These are phyloP conservation scores for Cytauxzoon felis DNA, from an alignment of 169 alveolate genomes.

Conservation along the genomic window DNA sequence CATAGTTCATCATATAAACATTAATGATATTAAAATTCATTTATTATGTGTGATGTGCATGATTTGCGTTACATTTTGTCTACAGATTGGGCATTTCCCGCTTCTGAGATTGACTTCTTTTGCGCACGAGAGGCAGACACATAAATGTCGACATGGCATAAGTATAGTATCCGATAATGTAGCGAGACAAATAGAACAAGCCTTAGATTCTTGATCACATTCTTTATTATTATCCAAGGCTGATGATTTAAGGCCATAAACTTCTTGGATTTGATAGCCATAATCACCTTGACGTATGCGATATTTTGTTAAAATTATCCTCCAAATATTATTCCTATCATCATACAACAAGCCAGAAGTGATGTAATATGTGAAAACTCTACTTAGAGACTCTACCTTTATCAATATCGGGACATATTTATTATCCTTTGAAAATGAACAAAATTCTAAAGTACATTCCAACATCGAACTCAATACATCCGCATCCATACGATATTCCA, in stretches of 20 bases:
- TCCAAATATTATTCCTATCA: slow-evolving; percentile 10
- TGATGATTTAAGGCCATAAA: slow-evolving; percentile 48
- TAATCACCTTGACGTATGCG: slow-evolving; percentile 32
- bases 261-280: slow-evolving; percentile 61
- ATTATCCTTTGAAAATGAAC: slow-evolving; percentile 25
- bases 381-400: not conserved
- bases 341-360: slow-evolving; percentile 37
- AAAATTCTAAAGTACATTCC: slow-evolving; percentile 5
- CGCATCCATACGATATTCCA: not conserved
- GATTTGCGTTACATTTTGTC: slow-evolving; percentile 33
- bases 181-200: slow-evolving; percentile 53
- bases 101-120: not conserved
- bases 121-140: slow-evolving; percentile 53
- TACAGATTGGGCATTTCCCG: slow-evolving; percentile 56
- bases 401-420: slow-evolving; percentile 42
- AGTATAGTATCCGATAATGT: slow-evolving; percentile 29
- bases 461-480: not conserved
- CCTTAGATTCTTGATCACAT: not conserved
- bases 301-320: slow-evolving; percentile 32
- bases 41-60: slow-evolving; percentile 1
- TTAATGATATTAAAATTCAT: not conserved
- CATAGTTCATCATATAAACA: not conserved
- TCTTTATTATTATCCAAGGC: not conserved
- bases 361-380: slow-evolving; percentile 15
- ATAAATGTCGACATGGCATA: slow-evolving; percentile 59